Base-by-base conservation (phyloP, 805 yeast genomes). In the Vanderwaltozyma verrucispora region DNA sequence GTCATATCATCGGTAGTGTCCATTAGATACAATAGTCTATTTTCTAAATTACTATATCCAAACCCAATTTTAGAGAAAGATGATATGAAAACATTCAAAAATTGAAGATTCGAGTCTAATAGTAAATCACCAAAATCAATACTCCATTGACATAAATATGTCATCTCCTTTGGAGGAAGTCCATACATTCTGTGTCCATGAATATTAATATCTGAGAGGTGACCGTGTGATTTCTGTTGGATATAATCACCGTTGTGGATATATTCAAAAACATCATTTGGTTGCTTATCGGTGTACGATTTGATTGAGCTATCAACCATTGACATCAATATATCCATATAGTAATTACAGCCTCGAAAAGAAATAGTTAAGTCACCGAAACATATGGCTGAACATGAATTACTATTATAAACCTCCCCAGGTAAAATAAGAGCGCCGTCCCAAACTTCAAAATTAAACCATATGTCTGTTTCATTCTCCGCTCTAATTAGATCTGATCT, bases 121-220 rank as follows among this genome's bases (percentile, higher is more conserved):
- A 48, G 39, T 4, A 87, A 60, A 4, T 63, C 65, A 9, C 88
- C 94, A 1, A 80, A 53, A 20, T 71, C 74, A 47, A 92, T 75
- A 41, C 81, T 88, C 98, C 98, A 92, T 42, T 83, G 79, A 50
- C 96, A 87, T 45, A 74, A 76, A 53, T 84, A 92, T 0, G 96
- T 85, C 1, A 89, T 86, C 53, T 85, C 94, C 7, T 68, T 64
- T 0, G 96, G 96, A 0, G 95, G 95, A 2, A 86, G 54, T 0
- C 98, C 98, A 64, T 86, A 86, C 78, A 88, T 77, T 50, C 97
- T 68, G 56, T 89, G 95, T 1, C 95, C 94, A 56, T 84, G 94
- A 18, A 85, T 67, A 2, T 69, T 51, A 11, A 83, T 47, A 31
- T 75, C 75, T 1, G 77, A 67, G 4, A 42, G 41, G n/a, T 35